A percentile compares a stretch with the other conserved stretches of the same genome.
Conservation (phyloP, 176 grass and related monocot species). For the Themeda triandra region DNA sequence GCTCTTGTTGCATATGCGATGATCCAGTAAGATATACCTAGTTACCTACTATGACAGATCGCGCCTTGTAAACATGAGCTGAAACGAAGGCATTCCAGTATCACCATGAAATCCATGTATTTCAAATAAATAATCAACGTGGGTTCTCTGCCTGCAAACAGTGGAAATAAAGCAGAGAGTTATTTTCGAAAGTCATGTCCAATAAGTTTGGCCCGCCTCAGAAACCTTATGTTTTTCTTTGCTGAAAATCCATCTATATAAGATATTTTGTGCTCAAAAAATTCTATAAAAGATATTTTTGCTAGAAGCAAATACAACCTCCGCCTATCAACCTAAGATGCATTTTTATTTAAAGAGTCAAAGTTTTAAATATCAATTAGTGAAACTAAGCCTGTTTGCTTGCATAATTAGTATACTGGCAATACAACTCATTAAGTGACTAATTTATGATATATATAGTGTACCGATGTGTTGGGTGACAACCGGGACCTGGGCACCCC, state of each 20-base stretch:
- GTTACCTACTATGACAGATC: background rate
- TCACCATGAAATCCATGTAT: background rate
- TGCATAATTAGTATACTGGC: too few species aligned
- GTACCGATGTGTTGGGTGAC: too few species aligned
- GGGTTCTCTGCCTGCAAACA: background rate
- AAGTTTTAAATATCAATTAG: too few species aligned
- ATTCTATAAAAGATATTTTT: background rate
- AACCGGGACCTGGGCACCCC: too few species aligned
- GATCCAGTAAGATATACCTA: conserved; percentile 9
- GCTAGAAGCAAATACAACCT: too few species aligned
- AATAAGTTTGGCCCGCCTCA: too few species aligned
- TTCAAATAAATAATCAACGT: background rate
- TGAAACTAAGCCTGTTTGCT: too few species aligned
- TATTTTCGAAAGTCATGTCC: background rate
- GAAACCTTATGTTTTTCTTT: background rate
- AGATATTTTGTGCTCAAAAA: background rate
- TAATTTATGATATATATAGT: too few species aligned
- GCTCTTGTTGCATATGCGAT: conserved; percentile 77
- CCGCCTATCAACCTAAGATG: background rate
- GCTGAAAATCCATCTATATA: background rate
- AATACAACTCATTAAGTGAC: too few species aligned
- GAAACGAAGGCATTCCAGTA: background rate
- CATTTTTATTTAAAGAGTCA: too few species aligned
- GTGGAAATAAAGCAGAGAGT: conserved; percentile 12
- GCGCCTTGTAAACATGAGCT: background rate